These are phyloP conservation scores for Ulvella scutata DNA, from an alignment of 139 green algal species.

Conservation along the genomic window DNA sequence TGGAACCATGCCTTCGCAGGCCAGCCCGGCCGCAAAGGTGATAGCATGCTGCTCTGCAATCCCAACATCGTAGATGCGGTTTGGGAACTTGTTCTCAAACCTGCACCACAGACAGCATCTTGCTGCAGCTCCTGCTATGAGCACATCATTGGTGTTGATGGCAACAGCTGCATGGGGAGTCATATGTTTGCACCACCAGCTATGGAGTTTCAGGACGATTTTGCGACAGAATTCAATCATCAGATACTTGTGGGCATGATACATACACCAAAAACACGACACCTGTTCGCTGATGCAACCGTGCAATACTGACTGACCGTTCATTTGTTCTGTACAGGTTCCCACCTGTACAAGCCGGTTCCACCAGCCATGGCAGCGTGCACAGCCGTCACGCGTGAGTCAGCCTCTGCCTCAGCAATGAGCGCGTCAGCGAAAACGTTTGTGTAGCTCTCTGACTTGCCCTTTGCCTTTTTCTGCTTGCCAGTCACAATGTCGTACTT, in stretches of 20 bases:
- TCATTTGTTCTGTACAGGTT: no score
- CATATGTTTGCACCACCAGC: no score
- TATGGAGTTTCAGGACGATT: no score
- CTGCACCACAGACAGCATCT: constrained; percentile 34
- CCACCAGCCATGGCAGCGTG: constrained; percentile 97
- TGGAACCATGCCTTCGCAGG: constrained; percentile 82
- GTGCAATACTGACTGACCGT: no score
- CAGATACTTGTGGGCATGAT: no score
- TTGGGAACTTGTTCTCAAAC: constrained; percentile 63
- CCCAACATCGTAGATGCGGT: constrained; percentile 91
- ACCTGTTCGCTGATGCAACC: no score
- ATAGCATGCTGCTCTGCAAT: constrained; percentile 98
- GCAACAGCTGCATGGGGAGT: no score
- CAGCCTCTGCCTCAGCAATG: constrained; percentile 80
- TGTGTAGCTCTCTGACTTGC: constrained; percentile 65
- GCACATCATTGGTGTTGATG: neutral
- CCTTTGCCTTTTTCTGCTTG: constrained; percentile 60
- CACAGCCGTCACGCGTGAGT: constrained; percentile 81
- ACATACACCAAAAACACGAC: no score
- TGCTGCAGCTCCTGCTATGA: neutral
- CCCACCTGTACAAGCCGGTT: constrained; percentile 83
- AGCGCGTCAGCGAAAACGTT: constrained; percentile 97
- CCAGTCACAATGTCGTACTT: constrained; percentile 91
- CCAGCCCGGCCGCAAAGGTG: constrained; percentile 90
- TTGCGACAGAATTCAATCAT: no score